phyloP scores from a whole-genome alignment of 2,329 filamentous ascomycete genomes.

The Apiospora aurea region DNA sequence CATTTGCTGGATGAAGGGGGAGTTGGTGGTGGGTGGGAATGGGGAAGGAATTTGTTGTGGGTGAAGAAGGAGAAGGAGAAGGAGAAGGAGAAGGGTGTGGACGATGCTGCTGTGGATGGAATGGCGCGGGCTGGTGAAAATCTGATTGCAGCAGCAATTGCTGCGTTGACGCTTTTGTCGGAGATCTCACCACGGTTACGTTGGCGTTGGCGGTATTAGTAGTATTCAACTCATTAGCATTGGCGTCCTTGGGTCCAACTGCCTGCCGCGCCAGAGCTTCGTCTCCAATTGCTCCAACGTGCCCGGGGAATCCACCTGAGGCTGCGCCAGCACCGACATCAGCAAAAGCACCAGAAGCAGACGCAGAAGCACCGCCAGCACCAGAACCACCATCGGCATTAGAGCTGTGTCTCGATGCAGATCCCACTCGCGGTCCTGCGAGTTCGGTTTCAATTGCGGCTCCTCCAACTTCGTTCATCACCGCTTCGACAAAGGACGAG shows the following conservation, averaged over 20 bases:
- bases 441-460: constrained; percentile 3
- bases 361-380: neutral
- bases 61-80: constrained; percentile 33
- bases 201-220: constrained; percentile 31
- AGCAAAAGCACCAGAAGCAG: neutral
- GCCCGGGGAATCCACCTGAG: constrained; percentile 24
- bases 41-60: constrained; percentile 33
- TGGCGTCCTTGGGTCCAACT: constrained; percentile 27
- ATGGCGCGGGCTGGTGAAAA: constrained; percentile 42
- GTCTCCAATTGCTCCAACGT: constrained; percentile 21
- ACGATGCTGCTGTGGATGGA: constrained; percentile 39
- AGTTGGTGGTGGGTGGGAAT: constrained; percentile 25
- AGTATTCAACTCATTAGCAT: constrained; percentile 32
- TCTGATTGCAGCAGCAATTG: constrained; percentile 34
- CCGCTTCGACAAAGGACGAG: constrained; percentile 24
- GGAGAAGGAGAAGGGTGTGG: constrained; percentile 31
- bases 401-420: constrained; percentile 18
- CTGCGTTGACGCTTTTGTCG: constrained; percentile 40
- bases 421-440: constrained; percentile 19
- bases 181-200: constrained; percentile 37
- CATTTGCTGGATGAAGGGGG: constrained; percentile 34
- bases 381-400: constrained; percentile 4
- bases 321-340: neutral
- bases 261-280: constrained; percentile 26
- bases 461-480: constrained; percentile 19